phyloP scores from a whole-genome alignment of 345 rosid genomes.

The Camelina hispida region DNA sequence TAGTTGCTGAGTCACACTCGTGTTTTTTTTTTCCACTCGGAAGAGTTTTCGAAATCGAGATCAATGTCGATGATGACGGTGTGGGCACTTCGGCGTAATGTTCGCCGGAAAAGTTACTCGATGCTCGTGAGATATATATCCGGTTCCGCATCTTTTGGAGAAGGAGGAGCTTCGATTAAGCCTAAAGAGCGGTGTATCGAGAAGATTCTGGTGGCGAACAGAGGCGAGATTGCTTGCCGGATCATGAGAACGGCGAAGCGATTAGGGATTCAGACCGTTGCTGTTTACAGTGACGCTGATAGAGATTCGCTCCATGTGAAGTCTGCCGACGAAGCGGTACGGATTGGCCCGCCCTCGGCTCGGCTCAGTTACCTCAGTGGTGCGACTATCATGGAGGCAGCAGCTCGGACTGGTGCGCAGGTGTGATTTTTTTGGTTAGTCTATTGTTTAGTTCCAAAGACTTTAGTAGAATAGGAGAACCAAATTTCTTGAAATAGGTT shows the following conservation, averaged over 20 bases:
- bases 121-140: conserved; percentile 48
- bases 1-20: conserved; percentile 33
- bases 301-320: conserved; percentile 80
- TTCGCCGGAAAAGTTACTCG: conserved; percentile 41
- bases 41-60: conserved; percentile 32
- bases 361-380: conserved; percentile 77
- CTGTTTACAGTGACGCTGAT: conserved; percentile 92
- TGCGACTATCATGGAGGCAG: conserved; percentile 71
- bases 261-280: conserved; percentile 78
- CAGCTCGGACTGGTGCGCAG: conserved; percentile 84
- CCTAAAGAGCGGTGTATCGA: conserved; percentile 56
- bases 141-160: conserved; percentile 19
- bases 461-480: background rate
- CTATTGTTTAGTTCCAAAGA: conserved; percentile 7
- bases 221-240: conserved; percentile 91
- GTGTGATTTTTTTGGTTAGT: conserved; percentile 40
- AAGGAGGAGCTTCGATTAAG: conserved; percentile 3
- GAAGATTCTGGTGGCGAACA: conserved; percentile 77
- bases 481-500: background rate
- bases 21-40: conserved; percentile 1
- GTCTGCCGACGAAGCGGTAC: conserved; percentile 86
- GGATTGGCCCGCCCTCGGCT: conserved; percentile 82
- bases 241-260: conserved; percentile 82
- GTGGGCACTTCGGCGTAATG: conserved; percentile 59
- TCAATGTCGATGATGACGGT: conserved; percentile 59